Percentiles rank a stretch among this genome's conserved stretches.
Conservation (phyloP, 345 rosid genomes). For the Dimocarpus longan region DNA sequence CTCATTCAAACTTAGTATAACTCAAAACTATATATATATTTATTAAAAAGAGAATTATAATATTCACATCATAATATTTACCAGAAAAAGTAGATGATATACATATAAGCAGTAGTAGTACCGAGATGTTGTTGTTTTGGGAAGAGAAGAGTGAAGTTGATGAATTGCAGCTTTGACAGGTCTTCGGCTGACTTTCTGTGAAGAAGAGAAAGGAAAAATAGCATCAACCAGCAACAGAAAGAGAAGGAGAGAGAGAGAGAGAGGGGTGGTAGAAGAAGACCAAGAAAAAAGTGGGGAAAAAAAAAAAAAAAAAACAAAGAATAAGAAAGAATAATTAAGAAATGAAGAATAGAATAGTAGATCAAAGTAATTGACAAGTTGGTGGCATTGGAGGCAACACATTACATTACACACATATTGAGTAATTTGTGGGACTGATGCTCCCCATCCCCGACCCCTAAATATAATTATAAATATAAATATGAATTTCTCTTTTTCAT, state of each 20-base stretch:
- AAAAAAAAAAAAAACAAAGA: background rate
- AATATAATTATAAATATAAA: background rate
- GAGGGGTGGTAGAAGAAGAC: background rate
- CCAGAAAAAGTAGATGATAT: background rate
- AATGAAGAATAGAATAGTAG: background rate
- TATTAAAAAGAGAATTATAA: background rate
- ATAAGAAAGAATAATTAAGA: background rate
- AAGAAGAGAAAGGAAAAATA: background rate
- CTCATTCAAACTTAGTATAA: conserved; percentile 4
- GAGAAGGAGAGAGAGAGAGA: conserved; percentile 8
- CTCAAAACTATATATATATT: background rate
- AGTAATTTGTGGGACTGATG: conserved; percentile 20
- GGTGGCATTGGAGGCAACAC: conserved; percentile 12
- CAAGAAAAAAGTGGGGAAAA: background rate
- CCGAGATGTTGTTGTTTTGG: background rate
- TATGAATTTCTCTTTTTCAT: background rate
- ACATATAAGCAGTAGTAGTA: no score
- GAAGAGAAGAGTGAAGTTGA: background rate
- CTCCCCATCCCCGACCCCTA: background rate
- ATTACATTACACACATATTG: background rate
- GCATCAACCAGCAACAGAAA: background rate
- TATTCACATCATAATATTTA: background rate
- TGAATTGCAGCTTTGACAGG: background rate
- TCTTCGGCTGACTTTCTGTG: background rate
- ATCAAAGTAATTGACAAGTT: conserved; percentile 8